Conservation (phyloP, 2,329 filamentous ascomycete genomes). For the Cladosporium sp. region DNA sequence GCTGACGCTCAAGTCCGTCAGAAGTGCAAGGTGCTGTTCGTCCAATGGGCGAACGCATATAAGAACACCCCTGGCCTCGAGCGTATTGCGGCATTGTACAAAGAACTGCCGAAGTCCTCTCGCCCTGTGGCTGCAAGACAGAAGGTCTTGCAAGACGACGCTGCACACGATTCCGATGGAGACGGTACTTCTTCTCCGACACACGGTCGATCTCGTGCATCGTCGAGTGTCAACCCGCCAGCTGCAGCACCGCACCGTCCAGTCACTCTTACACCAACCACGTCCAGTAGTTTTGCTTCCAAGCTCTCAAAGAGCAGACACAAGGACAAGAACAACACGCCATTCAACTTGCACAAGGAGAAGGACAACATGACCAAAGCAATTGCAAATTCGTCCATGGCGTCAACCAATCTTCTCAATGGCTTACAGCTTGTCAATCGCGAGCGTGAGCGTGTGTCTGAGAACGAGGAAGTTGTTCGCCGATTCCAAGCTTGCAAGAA, state of each 20-base stretch:
- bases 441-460: constrained; percentile 80
- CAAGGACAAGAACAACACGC: constrained; percentile 50
- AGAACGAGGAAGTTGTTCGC: constrained; percentile 69
- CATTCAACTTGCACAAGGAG: constrained; percentile 81
- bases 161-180: constrained; percentile 57
- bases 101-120: constrained; percentile 62
- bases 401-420: constrained; percentile 86
- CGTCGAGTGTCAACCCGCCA: constrained; percentile 17
- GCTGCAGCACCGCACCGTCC: constrained; percentile 20
- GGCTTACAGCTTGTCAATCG: constrained; percentile 85
- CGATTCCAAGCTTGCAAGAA: constrained; percentile 84
- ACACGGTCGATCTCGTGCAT: constrained; percentile 12
- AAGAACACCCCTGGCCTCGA: constrained; percentile 76
- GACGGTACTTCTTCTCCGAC: constrained; percentile 24
- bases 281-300: constrained; percentile 23
- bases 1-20: constrained; percentile 81
- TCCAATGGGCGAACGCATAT: constrained; percentile 80
- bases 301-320: constrained; percentile 34
- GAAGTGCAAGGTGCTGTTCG: constrained; percentile 83
- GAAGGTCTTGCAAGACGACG: constrained; percentile 77
- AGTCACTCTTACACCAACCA: constrained; percentile 30
- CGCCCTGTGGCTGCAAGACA: constrained; percentile 66
- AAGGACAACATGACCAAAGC: constrained; percentile 80
- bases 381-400: constrained; percentile 86
- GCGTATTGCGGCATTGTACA: constrained; percentile 73